Base-by-base conservation (phyloP, 805 yeast genomes). In the Metschnikowia cerradonensis region DNA sequence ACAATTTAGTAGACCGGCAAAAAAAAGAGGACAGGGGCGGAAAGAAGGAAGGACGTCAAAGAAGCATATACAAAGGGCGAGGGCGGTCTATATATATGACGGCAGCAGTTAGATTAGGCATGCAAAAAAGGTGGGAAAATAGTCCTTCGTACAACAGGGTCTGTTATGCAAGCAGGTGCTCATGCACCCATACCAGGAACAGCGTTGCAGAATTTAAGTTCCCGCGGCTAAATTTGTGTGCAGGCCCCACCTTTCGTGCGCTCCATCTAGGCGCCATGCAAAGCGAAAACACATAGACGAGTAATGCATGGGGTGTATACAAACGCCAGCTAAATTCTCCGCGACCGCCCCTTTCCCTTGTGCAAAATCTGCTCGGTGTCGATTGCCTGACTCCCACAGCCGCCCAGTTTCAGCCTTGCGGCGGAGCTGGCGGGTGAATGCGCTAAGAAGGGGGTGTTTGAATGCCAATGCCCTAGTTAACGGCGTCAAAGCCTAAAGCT, bases 241-340 rank as follows among this genome's bases (percentile, higher is more conserved):
- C 40, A 36, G 40, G 40, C 10, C 8, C 7, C 33, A 13, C 40
- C 14, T 6, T 17, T 22, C 6, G 41, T 14, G 47, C 40, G 34
- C 47, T n/a, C 34, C 47, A 36, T 34, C 23, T 35, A 15, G 40
- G 47, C 47, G 33, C 47, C 40, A 31, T 43, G 47, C 47, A 43
- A 32, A 33, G 38, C 38, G 14, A n/a, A 41, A 26, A 33, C 39
- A 44, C 47, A 44, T 44, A 44, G 47, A 44, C 47, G 47, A 44
- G 40, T 6, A 33, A 34, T 19, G 47, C 38, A 35, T 11, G 47
- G 15, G 7, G 34, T 34, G 40, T 19, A 34, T 6, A 6, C 23
- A 35, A 14, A 7, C 34, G 4, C 17, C 32, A 14, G 35, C 40
- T 23, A 14, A 20, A 33, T 19, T 19, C 38, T n/a, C 23, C 45